A percentile compares a stretch with the other conserved stretches of the same genome.
phyloP scores from a whole-genome alignment of 73 alveolate species.

The Halteria grandinella region DNA sequence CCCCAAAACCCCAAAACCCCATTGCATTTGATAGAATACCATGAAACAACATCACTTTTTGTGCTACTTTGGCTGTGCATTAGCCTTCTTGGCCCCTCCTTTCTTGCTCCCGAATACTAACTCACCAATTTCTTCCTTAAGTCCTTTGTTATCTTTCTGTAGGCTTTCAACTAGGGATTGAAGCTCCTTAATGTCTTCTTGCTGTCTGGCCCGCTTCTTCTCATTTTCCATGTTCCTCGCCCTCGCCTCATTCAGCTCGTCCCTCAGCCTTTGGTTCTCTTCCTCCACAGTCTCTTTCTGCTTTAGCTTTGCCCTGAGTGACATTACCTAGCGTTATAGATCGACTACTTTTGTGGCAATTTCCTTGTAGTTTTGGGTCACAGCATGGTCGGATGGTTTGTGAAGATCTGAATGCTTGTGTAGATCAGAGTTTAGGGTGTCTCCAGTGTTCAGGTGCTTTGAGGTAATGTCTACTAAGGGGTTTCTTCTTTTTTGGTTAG shows the following conservation, averaged over 20 bases:
- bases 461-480: too few relatives aligned
- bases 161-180: not conserved
- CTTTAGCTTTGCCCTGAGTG: conserved; percentile 40
- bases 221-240: conserved; percentile 3
- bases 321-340: conserved; percentile 24
- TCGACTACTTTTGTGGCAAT: conserved; percentile 48
- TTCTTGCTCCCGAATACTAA: conserved; percentile 7
- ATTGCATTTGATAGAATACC: too few relatives aligned
- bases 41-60: not conserved
- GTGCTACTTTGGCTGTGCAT: too few relatives aligned
- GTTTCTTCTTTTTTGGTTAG: too few relatives aligned
- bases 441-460: too few relatives aligned
- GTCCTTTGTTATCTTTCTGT: conserved; percentile 25
- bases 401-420: too few relatives aligned
- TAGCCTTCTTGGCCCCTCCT: not conserved
- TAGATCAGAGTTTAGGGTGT: too few relatives aligned
- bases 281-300: conserved; percentile 25
- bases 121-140: conserved; percentile 32
- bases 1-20: conserved; percentile 30
- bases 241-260: conserved; percentile 17
- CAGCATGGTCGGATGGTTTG: too few relatives aligned
- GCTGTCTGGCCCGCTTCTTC: not conserved
- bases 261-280: conserved; percentile 28
- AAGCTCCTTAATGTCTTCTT: conserved; percentile 13
- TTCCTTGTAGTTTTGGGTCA: conserved; percentile 44